Percentiles rank a stretch among this genome's conserved stretches.
Evolutionary conservation across 148 eudicot genomes (phyloP).

Genomic region (Oxyria digyna): DNA sequence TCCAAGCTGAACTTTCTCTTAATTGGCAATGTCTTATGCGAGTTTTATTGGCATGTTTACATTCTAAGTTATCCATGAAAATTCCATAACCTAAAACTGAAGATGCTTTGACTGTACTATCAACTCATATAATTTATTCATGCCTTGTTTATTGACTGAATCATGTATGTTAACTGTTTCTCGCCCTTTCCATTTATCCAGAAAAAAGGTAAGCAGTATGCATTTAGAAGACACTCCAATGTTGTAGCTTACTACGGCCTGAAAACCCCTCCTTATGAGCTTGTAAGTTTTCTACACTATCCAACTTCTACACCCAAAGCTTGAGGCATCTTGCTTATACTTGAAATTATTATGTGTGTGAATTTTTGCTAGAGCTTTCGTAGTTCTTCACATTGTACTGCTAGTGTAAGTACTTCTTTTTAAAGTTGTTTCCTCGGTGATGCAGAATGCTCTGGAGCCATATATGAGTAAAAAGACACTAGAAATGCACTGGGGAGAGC

Average conservation of each 20-base stretch:
- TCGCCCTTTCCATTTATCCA: background rate
- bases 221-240: conserved; percentile 18
- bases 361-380: background rate
- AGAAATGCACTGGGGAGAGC: conserved; percentile 78
- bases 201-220: conserved; percentile 22
- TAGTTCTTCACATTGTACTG: background rate
- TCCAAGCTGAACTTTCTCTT: background rate
- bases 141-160: background rate
- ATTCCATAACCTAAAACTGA: too few relatives aligned
- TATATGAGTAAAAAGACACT: conserved; percentile 72
- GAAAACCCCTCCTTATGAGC: conserved; percentile 64
- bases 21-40: too few relatives aligned
- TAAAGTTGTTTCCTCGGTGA: background rate
- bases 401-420: background rate
- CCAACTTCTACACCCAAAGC: background rate
- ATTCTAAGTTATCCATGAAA: background rate
- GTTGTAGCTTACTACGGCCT: conserved; percentile 69
- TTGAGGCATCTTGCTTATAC: background rate
- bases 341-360: background rate
- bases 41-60: background rate
- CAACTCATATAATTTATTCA: background rate
- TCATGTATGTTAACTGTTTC: background rate
- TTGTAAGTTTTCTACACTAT: conserved; percentile 38
- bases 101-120: background rate
- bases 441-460: conserved; percentile 89